Evolutionary conservation across 345 rosid species (phyloP).

Genomic region (Moringa oleifera): DNA sequence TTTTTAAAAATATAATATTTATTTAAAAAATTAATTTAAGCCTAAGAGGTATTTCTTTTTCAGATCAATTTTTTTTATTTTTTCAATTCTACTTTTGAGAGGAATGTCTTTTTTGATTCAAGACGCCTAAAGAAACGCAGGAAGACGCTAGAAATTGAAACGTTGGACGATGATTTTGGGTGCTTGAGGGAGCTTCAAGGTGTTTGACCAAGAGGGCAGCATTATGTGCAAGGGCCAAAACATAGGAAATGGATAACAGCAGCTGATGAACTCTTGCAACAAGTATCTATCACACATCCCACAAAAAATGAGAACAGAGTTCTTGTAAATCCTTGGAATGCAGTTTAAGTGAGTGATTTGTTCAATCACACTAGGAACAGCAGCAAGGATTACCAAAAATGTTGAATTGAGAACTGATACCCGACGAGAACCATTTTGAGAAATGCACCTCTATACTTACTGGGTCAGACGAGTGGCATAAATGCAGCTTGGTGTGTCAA

Average conservation of each 20-base stretch:
- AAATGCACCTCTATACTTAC: conserved; percentile 86
- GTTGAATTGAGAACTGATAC: conserved; percentile 89
- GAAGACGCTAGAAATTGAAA: no score
- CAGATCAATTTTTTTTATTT: no score
- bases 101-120: no score
- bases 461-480: conserved; percentile 87
- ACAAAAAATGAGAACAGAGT: conserved; percentile 95
- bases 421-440: conserved; percentile 79
- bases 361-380: conserved; percentile 92
- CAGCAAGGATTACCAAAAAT: conserved; percentile 85
- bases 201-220: no score
- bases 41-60: no score
- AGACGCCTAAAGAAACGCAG: no score
- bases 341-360: conserved; percentile 88
- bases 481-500: conserved; percentile 95
- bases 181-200: no score
- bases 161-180: no score
- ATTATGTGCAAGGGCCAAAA: neutral
- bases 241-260: neutral
- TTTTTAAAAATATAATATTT: no score
- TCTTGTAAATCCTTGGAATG: conserved; percentile 96
- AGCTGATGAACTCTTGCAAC: neutral
- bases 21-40: no score
- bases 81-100: no score
- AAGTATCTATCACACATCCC: conserved; percentile 92